Evolutionary conservation across 2,329 filamentous ascomycete genomes (phyloP).

Genomic region (Grosmannia penicillata): DNA sequence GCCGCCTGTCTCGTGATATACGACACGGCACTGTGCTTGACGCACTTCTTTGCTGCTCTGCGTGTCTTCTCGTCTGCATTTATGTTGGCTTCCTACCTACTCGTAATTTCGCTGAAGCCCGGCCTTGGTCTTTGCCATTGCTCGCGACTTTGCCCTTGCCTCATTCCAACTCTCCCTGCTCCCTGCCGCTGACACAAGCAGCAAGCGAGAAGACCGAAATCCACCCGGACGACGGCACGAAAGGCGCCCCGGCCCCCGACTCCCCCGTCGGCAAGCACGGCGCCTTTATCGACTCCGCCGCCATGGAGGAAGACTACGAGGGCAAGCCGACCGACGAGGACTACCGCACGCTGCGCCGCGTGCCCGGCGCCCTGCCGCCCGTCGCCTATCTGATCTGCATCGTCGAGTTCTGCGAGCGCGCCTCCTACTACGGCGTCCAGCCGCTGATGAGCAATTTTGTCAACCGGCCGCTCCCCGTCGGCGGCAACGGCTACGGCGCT

Average conservation of each 20-base stretch:
- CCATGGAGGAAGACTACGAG: constrained; percentile 15
- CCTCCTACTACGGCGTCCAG: constrained; percentile 62
- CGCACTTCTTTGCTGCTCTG: no score
- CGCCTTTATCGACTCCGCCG: background rate
- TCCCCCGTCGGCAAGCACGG: background rate
- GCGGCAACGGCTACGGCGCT: constrained; percentile 34
- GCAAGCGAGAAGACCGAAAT: background rate
- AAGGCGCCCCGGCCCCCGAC: background rate
- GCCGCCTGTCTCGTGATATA: no score
- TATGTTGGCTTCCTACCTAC: no score
- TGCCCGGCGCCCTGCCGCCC: constrained; percentile 50
- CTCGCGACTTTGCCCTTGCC: no score
- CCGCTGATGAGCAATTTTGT: constrained; percentile 56
- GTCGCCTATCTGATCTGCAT: constrained; percentile 55
- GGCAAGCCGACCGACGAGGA: constrained; percentile 48
- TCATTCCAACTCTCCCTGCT: no score
- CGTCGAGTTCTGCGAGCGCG: constrained; percentile 62
- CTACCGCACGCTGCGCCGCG: constrained; percentile 41
- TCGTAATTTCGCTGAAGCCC: no score
- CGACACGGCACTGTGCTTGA: no score
- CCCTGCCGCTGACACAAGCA: no score
- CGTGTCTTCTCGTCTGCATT: background rate
- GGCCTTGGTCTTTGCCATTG: no score
- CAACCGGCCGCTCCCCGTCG: constrained; percentile 35
- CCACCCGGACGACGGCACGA: background rate